These are phyloP conservation scores for Sugiyamaella pinicola DNA, from an alignment of 1,139 yeast species.

Conservation along the genomic window DNA sequence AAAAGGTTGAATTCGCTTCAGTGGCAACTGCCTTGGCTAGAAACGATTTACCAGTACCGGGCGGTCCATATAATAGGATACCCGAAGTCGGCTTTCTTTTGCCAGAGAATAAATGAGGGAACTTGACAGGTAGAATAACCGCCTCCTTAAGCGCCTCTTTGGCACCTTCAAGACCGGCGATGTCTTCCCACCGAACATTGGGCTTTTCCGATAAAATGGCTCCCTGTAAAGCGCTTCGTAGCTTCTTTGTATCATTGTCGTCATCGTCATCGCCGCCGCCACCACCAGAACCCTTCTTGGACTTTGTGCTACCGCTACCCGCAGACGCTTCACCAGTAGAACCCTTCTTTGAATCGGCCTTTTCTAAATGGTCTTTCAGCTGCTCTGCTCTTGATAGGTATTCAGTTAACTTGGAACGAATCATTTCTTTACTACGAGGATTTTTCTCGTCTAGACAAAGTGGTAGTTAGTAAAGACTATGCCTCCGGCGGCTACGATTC, in stretches of 20 bases:
- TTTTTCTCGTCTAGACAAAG: slow-evolving; percentile 71
- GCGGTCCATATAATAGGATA: slow-evolving; percentile 92
- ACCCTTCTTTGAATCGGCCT: slow-evolving; percentile 48
- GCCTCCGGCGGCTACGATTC: too few relatives aligned
- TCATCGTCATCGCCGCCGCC: slow-evolving; percentile 61
- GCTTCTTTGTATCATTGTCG: slow-evolving; percentile 81
- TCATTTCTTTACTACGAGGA: slow-evolving; percentile 82
- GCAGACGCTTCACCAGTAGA: slow-evolving; percentile 52
- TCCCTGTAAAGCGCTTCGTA: slow-evolving; percentile 88
- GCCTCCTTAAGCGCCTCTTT: slow-evolving; percentile 98
- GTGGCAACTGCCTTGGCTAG: slow-evolving; percentile 98
- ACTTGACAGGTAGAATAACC: slow-evolving; percentile 89
- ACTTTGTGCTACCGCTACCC: slow-evolving; percentile 61
- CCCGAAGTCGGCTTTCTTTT: slow-evolving; percentile 94
- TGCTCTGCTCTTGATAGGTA: slow-evolving; percentile 93
- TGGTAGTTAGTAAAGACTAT: not conserved
- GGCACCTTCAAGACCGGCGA: slow-evolving; percentile 94
- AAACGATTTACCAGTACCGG: slow-evolving; percentile 98
- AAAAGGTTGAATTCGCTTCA: slow-evolving; percentile 97
- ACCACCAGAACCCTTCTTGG: slow-evolving; percentile 47
- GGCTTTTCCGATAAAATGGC: slow-evolving; percentile 93
- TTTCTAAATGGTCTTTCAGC: slow-evolving; percentile 84
- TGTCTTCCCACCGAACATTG: slow-evolving; percentile 90
- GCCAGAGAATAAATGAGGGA: slow-evolving; percentile 93
- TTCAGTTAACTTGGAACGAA: slow-evolving; percentile 86